Evolutionary conservation across 2,329 filamentous ascomycete genomes (phyloP).

Genomic region (Fusarium ramigenum): DNA sequence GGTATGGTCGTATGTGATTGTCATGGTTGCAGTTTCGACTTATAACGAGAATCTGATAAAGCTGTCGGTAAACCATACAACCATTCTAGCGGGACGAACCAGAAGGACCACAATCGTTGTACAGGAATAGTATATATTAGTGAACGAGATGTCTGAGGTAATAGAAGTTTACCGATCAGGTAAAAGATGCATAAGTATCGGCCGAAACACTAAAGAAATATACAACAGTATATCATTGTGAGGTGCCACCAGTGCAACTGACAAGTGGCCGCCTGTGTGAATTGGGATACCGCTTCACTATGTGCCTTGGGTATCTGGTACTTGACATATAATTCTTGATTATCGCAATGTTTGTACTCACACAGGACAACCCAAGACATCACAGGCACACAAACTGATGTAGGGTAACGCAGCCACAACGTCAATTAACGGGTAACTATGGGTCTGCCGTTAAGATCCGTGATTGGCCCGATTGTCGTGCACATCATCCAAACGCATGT

Average conservation of each 20-base stretch:
- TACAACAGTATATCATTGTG: rapidly evolving
- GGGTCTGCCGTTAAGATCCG: not conserved
- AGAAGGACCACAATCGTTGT: rapidly evolving
- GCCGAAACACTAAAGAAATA: rapidly evolving
- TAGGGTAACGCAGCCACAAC: not conserved
- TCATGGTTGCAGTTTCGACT: rapidly evolving
- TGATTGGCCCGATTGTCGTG: not conserved
- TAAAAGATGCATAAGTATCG: not conserved
- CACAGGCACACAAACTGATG: no score
- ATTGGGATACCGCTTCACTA: no score
- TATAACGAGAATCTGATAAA: rapidly evolving
- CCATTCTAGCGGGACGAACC: not conserved
- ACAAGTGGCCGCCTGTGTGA: not conserved
- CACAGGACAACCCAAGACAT: not conserved
- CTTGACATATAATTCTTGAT: not conserved
- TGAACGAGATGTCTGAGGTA: no score
- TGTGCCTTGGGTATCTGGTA: rapidly evolving
- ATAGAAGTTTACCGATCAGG: no score
- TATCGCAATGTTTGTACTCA: not conserved
- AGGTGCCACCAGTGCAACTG: not conserved
- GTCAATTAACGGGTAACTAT: not conserved
- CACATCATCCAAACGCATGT: not conserved
- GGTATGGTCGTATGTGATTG: slow-evolving; percentile 1
- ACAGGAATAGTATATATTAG: not conserved
- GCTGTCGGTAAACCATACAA: no score